Base-by-base conservation (phyloP, 1,284 basidiomycete genomes). In the Cryptococcus wingfieldii region DNA sequence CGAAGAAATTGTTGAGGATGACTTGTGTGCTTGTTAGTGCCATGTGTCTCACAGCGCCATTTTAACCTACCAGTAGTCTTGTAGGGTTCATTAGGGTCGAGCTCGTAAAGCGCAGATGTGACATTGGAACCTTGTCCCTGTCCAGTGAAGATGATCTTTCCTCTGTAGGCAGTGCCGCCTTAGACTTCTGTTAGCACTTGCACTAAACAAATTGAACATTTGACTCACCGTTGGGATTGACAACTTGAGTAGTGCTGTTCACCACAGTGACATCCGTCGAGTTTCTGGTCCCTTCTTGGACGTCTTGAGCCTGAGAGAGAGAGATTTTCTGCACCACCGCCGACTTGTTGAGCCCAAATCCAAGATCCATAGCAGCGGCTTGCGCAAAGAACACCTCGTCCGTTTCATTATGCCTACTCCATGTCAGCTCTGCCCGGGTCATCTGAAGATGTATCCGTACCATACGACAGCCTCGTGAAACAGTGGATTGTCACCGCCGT, bases 381-480 rank as follows among this genome's bases (percentile, higher is more conserved):
- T 80, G 80, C 16, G 76, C 75, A 59, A 82, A 81, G 68, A 77
- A 79, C 6, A 88, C 75, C 56, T 84, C 81, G 61, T 87, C 81
- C 14, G 83, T 84, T 14, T 75, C 78, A 1, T 83, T 76, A 10
- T 81, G 74, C 68, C 67, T 69, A 10, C 3, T 31, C 8, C 7
- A 37, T 28, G 28, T 25, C 45, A 27, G 27, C 45, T 16, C 31
- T 13, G 25, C 31, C n/a, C 34, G 4, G 9, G 14, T 7, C 47
- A 9, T 31, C 47, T n/a, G 41, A n/a, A 16, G 7, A 12, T n/a
- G 23, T 16, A 13, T 60, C 64, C 41, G 31, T 50, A 68, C 73
- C 84, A 88, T 2, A 87, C 80, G 0, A 84, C 84, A 2, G 86
- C 87, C 72, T 89, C 87, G 63, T 89, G 87, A 23, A 86, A 87